Evolutionary conservation across 225 moss, liverwort and hornwort genomes (phyloP), one percentile per base, ranked within the genome.

Genomic region (Lunularia cruciata): DNA sequence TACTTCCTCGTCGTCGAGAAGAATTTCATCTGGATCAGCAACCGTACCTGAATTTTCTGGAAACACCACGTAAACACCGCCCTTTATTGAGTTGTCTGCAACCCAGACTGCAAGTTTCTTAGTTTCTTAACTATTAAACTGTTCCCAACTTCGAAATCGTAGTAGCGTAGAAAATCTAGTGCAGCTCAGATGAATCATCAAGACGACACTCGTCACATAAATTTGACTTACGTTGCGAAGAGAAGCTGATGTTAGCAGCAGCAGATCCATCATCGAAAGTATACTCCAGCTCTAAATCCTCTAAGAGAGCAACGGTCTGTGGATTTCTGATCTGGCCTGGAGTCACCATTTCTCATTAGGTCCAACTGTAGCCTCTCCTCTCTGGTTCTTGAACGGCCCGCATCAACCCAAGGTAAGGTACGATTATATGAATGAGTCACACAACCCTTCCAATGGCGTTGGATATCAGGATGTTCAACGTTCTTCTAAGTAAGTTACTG

Each of bases 21-120:
- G 74, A 74, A 92, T 87, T 70, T 95, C 91, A 72, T 90, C 77
- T 13, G 92, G 88, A 75, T 91, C 95, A 33, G 71, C 65, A 69
- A 60, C 75, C 65, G 39, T 73, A 8, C 67, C 74, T 57, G 77
- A 80, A 38, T 37, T 38, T 46, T 28, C 46, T 9, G n/a, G 9
- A n/a, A 32, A 58, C 22, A 45, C 26, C 28, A 45, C 11, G 18
- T 33, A 54, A 47, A 31, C 35, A 25, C 16, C 28, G 18, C 4
- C 5, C 2, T 60, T 22, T 15, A 18, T 35, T 16, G 16, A 19
- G 35, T 59, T 30, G 14, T 25, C 27, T 19, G 16, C 27, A n/a
- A 20, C 14, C 31, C 22, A 8, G 3, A 3, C 1, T 13, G 60
- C n/a, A n/a, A n/a, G n/a, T n/a, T n/a, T n/a, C n/a, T n/a, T n/a